Evolutionary conservation across 2,329 filamentous ascomycete genomes (phyloP), one percentile per base, ranked within the genome.

Genomic region (Trichoderma guizhouense): DNA sequence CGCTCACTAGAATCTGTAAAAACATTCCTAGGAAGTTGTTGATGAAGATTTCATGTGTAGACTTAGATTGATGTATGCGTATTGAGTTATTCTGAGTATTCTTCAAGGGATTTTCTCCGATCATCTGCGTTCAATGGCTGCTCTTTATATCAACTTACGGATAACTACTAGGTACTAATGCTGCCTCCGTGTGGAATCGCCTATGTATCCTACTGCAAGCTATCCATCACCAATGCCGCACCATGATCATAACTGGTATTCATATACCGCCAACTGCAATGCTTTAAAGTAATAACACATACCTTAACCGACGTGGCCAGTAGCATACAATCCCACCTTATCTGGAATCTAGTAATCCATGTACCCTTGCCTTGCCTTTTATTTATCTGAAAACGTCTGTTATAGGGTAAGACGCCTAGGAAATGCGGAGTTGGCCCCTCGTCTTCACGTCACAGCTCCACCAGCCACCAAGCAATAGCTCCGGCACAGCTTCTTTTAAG

Each of bases 381-480:
- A 51, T 21, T 21, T 21, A 51, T 6, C 28, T 51, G 47, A 53
- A 24, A 26, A 26, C n/a, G 14, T 36, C 14, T 8, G 21, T 60
- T 32, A 34, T 51, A 69, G 67, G 67, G 67, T 69, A 69, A 21
- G 57, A 18, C 30, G 7, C 3, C 14, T 26, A 7, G 21, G 14
- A 62, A 51, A 51, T 69, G 57, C 67, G 67, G 57, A 69, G 67
- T 36, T 21, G 36, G 57, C 57, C 57, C 66, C 67, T 69, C 67
- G 67, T 32, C 57, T 36, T 53, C 67, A 62, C 67, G 67, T 69
- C 67, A 69, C 57, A 53, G 67, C 67, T 69, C 67, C 67, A 69
- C 67, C 55, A 69, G 57, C 65, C 34, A 32, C 65, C 34, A 32
- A 57, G 24, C 26, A 24, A 34, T 30, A 69, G 66, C 53, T 60